Percentiles rank a stretch among this genome's conserved stretches.
These are phyloP conservation scores for Exophiala oligosperma DNA, from an alignment of 2,329 filamentous ascomycete species.

Conservation along the genomic window DNA sequence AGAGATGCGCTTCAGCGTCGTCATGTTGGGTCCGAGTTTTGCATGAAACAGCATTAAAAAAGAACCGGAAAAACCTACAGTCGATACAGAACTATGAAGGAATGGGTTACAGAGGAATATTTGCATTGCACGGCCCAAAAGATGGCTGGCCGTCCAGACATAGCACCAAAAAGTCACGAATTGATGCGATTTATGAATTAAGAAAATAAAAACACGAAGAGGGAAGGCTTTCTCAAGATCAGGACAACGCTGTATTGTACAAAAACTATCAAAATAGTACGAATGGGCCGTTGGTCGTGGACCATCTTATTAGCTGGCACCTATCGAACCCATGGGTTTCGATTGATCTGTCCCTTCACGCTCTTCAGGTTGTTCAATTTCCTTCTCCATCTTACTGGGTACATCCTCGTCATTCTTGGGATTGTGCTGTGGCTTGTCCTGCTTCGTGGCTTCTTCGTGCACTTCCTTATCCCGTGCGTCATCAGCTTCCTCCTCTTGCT, in stretches of 20 bases:
- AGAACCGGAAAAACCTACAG: too few relatives aligned
- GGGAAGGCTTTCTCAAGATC: too few relatives aligned
- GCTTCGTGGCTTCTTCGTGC: background rate
- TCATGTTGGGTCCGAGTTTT: slow-evolving; percentile 59
- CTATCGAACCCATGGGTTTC: background rate
- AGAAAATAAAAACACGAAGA: too few relatives aligned
- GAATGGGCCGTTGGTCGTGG: background rate
- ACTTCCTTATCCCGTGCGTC: background rate
- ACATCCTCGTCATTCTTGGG: background rate
- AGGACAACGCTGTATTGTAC: too few relatives aligned
- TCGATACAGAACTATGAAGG: too few relatives aligned
- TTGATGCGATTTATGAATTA: too few relatives aligned
- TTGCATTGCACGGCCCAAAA: background rate
- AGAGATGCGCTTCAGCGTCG: slow-evolving; percentile 62
- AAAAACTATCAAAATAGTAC: background rate
- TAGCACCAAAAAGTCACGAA: too few relatives aligned
- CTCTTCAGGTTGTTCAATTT: background rate
- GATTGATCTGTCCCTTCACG: background rate
- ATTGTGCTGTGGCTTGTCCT: background rate
- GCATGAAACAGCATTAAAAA: slow-evolving; percentile 41
- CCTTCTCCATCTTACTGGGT: background rate
- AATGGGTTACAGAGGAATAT: too few relatives aligned
- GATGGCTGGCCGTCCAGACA: too few relatives aligned
- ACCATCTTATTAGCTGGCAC: background rate
- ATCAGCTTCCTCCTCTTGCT: background rate